Conservation (phyloP, 257 asterid genomes). For the Solanum dulcamara region DNA sequence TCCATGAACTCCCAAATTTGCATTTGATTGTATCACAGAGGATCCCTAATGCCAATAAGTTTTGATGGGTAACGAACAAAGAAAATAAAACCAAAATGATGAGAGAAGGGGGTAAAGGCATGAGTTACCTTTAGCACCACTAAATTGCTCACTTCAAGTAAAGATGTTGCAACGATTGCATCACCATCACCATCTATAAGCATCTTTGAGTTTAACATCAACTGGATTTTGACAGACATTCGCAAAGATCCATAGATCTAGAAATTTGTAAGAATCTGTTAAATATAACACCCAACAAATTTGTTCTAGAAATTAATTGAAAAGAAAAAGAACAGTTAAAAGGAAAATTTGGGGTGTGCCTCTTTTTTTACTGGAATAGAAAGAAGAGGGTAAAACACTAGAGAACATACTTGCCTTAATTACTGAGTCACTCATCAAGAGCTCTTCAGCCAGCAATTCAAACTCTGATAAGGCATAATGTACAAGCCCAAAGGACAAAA, state of each 20-base stretch:
- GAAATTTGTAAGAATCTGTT: neutral
- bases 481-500: slow-evolving; percentile 69
- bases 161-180: slow-evolving; percentile 64
- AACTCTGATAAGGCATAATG: slow-evolving; percentile 65
- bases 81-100: slow-evolving; percentile 1
- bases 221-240: slow-evolving; percentile 85
- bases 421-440: slow-evolving; percentile 84
- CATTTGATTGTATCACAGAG: slow-evolving; percentile 78
- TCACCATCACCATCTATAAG: slow-evolving; percentile 64
- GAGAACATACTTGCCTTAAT: slow-evolving; percentile 45
- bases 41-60: slow-evolving; percentile 48
- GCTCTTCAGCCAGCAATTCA: slow-evolving; percentile 87
- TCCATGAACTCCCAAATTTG: slow-evolving; percentile 85
- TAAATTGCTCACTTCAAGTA: slow-evolving; percentile 88
- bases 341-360: neutral
- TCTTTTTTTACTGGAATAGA: neutral
- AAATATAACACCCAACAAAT: slow-evolving; percentile 1
- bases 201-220: slow-evolving; percentile 79
- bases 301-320: neutral
- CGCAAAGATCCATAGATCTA: slow-evolving; percentile 87
- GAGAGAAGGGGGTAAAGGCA: neutral
- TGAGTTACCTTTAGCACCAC: slow-evolving; percentile 70
- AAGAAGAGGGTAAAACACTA: neutral
- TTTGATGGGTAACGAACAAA: neutral
- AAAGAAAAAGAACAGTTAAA: neutral